Evolutionary conservation across 2,329 filamentous ascomycete species (phyloP), one percentile per base, ranked within the genome.

Genomic region (Cercospora canescens): DNA sequence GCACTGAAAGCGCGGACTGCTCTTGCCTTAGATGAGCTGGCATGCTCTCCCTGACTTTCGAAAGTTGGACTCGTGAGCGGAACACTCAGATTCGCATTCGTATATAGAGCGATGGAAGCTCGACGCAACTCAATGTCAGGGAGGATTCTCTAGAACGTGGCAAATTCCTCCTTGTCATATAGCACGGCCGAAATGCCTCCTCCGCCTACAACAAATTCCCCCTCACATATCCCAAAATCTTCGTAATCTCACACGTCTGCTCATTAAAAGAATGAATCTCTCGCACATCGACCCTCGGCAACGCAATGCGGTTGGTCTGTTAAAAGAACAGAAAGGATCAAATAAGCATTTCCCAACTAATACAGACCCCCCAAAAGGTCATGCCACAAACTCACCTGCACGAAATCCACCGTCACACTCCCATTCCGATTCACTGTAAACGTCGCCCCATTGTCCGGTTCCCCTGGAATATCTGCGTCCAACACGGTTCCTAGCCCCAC

Each of bases 261-360:
- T 57, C 37, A 24, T 67, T 54, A 26, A 67, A 64, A 21, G 62
- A 41, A 41, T 67, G 64, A n/a, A 67, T 67, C 45, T 64, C 64
- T 2, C 64, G 32, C 0, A 67, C 64, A 14, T 67, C 26, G 14
- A 55, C 52, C 18, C 34, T 60, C 14, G 54, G 54, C 21, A 60
- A 7, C 26, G 28, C 52, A 4, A 56, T 56, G 1, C 52, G 52
- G 18, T 56, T 4, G 4, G 52, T 56, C 52, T 56, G 3, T 6
- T 8, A 55, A 16, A 14, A 16, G 21, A n/a, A 4, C 50, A 30
- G 6, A 32, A 5, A 32, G 6, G 8, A 8, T 30, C n/a, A 26
- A 37, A 14, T 48, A 4, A 48, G 50, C 50, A 55, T 16, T 26
- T 21, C 12, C 32, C 59, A 54, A 32, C 39, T 24, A 9, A 37